Evolutionary conservation across 2,329 filamentous ascomycete species (phyloP).

Genomic region (Colletotrichum acutatum): DNA sequence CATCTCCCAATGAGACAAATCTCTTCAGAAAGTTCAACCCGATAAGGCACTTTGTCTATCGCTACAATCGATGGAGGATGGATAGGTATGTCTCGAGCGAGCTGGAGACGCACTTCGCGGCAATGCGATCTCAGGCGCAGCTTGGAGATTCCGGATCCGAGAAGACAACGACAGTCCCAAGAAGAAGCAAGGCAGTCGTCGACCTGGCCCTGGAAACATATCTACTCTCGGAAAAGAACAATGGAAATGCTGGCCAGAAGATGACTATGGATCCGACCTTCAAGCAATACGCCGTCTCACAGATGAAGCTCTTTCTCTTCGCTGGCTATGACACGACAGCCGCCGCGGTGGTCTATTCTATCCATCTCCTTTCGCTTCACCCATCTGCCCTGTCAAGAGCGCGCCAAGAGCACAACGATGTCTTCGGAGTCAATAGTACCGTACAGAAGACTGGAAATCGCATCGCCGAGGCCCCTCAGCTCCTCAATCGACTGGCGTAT

Average conservation of each 20-base stretch:
- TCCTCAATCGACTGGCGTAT: slow-evolving; percentile 62
- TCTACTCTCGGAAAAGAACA: slow-evolving; percentile 3
- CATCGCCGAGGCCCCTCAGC: slow-evolving; percentile 53
- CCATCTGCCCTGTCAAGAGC: slow-evolving; percentile 39
- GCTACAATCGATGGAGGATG: slow-evolving; percentile 8
- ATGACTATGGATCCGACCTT: slow-evolving; percentile 41
- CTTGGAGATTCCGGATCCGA: neutral
- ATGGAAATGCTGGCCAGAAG: neutral
- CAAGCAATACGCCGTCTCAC: slow-evolving; percentile 41
- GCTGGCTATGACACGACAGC: slow-evolving; percentile 47
- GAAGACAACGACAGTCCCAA: neutral
- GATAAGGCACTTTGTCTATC: neutral
- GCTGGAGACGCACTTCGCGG: neutral
- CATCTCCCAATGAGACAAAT: slow-evolving; percentile 4
- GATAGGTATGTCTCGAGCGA: neutral
- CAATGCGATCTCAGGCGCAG: neutral
- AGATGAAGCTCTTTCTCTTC: slow-evolving; percentile 46
- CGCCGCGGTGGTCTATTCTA: slow-evolving; percentile 40
- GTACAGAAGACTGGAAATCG: slow-evolving; percentile 47
- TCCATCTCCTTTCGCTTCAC: slow-evolving; percentile 39
- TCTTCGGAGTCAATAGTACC: slow-evolving; percentile 58
- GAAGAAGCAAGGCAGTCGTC: slow-evolving; percentile 4
- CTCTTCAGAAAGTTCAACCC: slow-evolving; percentile 4
- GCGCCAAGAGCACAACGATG: slow-evolving; percentile 46
- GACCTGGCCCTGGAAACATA: slow-evolving; percentile 44